Evolutionary conservation across 2,329 filamentous ascomycete genomes (phyloP).

Genomic region (Colletotrichum sp.): DNA sequence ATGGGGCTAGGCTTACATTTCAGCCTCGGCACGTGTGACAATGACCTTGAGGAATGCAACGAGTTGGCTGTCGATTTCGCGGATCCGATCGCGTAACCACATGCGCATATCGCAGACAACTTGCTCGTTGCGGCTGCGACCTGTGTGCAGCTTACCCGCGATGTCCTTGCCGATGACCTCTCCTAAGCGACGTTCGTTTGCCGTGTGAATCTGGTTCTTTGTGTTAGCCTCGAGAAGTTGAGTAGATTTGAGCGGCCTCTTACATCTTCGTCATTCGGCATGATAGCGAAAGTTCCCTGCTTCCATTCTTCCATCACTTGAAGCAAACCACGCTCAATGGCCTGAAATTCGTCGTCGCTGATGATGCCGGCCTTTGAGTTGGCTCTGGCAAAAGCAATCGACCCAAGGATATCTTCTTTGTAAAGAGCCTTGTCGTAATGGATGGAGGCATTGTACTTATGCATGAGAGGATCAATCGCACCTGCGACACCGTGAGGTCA

Average conservation of each 20-base stretch:
- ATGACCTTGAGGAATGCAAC: conserved; percentile 28
- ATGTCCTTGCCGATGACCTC: conserved; percentile 75
- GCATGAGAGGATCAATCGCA: conserved; percentile 24
- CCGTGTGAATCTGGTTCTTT: conserved; percentile 56
- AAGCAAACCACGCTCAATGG: conserved; percentile 66
- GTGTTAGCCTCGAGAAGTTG: conserved; percentile 24
- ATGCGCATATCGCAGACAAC: conserved; percentile 76
- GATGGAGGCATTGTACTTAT: conserved; percentile 68
- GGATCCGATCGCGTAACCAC: conserved; percentile 50
- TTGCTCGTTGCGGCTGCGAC: conserved; percentile 74
- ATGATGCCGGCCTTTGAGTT: conserved; percentile 67
- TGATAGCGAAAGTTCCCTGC: conserved; percentile 28
- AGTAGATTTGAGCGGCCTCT: conserved; percentile 10
- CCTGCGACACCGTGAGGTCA: not conserved
- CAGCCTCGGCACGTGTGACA: conserved; percentile 26
- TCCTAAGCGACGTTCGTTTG: conserved; percentile 62
- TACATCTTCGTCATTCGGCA: conserved; percentile 15
- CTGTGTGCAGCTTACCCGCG: conserved; percentile 75
- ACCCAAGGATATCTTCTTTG: conserved; percentile 69
- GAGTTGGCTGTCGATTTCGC: conserved; percentile 28
- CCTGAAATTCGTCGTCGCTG: conserved; percentile 64
- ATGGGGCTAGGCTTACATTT: conserved; percentile 29
- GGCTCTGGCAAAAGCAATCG: conserved; percentile 69
- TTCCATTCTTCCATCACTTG: conserved; percentile 35
- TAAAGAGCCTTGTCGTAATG: conserved; percentile 70